These are phyloP conservation scores for Primulina eburnea DNA, from an alignment of 257 asterid genomes.

Conservation along the genomic window DNA sequence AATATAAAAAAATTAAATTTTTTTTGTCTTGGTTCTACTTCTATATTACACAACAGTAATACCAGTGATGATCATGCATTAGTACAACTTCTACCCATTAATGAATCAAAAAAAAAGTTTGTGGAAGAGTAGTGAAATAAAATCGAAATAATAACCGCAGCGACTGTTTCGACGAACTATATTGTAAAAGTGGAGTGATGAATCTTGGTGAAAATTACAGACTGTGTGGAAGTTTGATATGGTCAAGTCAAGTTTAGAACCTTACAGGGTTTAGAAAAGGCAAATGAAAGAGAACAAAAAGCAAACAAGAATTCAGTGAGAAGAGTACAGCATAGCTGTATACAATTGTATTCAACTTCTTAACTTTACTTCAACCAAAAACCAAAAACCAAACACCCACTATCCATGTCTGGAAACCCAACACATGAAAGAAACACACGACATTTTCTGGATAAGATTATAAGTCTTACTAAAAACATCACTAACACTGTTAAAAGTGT, in stretches of 20 bases:
- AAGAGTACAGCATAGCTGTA: conserved; percentile 45
- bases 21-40: not conserved
- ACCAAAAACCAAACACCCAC: conserved; percentile 62
- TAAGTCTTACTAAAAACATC: conserved; percentile 27
- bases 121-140: not conserved
- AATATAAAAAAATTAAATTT: too few species aligned
- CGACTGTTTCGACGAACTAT: not conserved
- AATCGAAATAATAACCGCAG: too few species aligned
- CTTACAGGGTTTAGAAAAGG: conserved; percentile 39
- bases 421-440: conserved; percentile 23
- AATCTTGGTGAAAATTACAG: conserved; percentile 27
- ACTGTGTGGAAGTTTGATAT: conserved; percentile 10
- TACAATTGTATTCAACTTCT: conserved; percentile 30
- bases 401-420: conserved; percentile 50
- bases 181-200: not conserved
- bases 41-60: not conserved
- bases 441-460: conserved; percentile 33
- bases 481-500: conserved; percentile 7
- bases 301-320: conserved; percentile 33
- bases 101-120: not conserved
- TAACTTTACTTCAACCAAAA: conserved; percentile 48
- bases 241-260: conserved; percentile 32
- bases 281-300: conserved; percentile 70
- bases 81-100: not conserved
- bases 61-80: not conserved